A percentile compares a stretch with the other conserved stretches of the same genome.
Conservation (phyloP, 169 alveolate genomes). For the Plasmodium fragile region DNA sequence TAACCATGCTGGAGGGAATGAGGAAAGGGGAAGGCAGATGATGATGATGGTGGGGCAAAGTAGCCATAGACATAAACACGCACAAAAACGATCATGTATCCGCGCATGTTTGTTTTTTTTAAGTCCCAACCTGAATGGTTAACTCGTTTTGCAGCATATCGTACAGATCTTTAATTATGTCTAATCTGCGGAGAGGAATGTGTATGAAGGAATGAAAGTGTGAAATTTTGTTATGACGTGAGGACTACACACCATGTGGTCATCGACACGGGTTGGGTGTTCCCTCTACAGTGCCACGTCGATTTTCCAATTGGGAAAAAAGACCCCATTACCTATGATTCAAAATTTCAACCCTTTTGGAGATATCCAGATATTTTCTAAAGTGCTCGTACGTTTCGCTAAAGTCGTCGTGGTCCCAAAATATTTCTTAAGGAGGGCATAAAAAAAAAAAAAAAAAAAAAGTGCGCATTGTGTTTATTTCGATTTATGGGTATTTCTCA, state of each 20-base stretch:
- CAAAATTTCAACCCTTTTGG: constrained; percentile 88
- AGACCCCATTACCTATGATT: constrained; percentile 82
- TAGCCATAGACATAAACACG: constrained; percentile 1
- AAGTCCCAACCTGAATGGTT: constrained; percentile 79
- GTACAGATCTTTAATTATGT: constrained; percentile 88
- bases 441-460: background rate
- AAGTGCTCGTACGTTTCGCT: constrained; percentile 86
- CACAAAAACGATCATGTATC: background rate
- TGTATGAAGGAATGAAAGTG: background rate
- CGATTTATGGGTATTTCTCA: background rate
- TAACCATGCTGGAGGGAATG: constrained; percentile 87
- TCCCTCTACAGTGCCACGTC: background rate
- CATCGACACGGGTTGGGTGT: background rate
- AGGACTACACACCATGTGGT: background rate
- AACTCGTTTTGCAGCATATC: constrained; percentile 90
- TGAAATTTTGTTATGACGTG: background rate
- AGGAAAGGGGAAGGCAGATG: background rate
- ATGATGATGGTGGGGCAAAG: background rate
- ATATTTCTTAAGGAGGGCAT: constrained; percentile 78
- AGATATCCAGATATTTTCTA: constrained; percentile 87
- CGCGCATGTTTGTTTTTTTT: background rate
- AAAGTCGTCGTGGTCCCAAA: constrained; percentile 91
- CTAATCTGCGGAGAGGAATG: constrained; percentile 75
- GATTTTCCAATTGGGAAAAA: background rate
- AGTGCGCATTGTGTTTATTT: background rate